A percentile compares a stretch with the other conserved stretches of the same genome.
Evolutionary conservation across 441 rosid genomes (phyloP).

Genomic region (Theobroma grandiflorum): DNA sequence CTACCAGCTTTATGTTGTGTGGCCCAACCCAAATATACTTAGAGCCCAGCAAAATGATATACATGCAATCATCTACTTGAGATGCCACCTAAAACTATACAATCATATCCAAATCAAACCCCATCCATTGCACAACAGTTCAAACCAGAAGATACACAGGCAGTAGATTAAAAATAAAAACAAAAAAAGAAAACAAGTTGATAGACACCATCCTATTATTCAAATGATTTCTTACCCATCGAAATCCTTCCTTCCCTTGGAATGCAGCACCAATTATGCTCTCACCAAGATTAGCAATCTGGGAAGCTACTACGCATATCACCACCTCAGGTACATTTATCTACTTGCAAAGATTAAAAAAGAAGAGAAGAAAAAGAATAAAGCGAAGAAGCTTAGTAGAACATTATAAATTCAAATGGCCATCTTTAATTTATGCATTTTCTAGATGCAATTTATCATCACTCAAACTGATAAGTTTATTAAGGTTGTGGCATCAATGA

Average conservation of each 20-base stretch:
- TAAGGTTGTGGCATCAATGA: neutral
- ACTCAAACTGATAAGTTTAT: neutral
- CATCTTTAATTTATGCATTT: neutral
- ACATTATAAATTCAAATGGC: neutral
- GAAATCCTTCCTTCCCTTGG: constrained; percentile 88
- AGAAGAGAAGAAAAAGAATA: constrained; percentile 9
- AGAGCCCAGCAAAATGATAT: neutral
- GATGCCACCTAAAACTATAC: neutral
- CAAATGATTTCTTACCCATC: constrained; percentile 62
- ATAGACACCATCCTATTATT: neutral
- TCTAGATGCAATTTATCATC: neutral
- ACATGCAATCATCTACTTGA: neutral
- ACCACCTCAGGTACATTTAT: constrained; percentile 68
- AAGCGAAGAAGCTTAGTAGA: constrained; percentile 2
- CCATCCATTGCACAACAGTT: neutral
- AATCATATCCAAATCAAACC: neutral
- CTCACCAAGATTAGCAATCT: constrained; percentile 92
- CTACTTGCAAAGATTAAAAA: constrained; percentile 47
- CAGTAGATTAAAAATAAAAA: neutral
- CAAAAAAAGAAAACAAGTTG: neutral
- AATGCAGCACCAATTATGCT: constrained; percentile 85
- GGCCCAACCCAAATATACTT: neutral
- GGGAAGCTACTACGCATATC: constrained; percentile 88
- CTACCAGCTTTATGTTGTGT: neutral
- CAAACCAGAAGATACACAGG: neutral